Conservation (phyloP, 148 eudicot genomes). For the Rheum nobile region DNA sequence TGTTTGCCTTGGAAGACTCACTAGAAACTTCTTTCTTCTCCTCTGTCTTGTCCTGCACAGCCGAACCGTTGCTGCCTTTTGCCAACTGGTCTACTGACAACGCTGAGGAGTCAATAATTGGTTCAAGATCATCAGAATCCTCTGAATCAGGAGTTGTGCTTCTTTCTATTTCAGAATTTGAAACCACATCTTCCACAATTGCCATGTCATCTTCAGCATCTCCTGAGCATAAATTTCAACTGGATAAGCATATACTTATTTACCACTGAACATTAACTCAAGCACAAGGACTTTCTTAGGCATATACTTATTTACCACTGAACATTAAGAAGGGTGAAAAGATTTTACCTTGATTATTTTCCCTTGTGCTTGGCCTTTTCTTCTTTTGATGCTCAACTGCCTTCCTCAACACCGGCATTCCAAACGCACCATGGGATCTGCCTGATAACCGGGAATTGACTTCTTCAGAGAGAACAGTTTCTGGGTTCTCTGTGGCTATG, state of each 20-base stretch:
- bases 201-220: conserved; percentile 25
- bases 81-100: conserved; percentile 19
- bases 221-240: conserved; percentile 19
- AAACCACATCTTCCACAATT: conserved; percentile 30
- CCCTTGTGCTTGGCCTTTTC: conserved; percentile 20
- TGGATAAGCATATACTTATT: background rate
- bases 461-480: conserved; percentile 66
- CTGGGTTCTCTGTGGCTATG: conserved; percentile 82
- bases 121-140: conserved; percentile 41
- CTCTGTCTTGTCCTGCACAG: conserved; percentile 15
- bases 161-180: conserved; percentile 24
- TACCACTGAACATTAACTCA: no score
- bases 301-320: background rate
- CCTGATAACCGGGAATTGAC: conserved; percentile 63
- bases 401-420: conserved; percentile 33
- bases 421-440: conserved; percentile 33
- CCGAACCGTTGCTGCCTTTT: conserved; percentile 19
- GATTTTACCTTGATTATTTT: conserved; percentile 22
- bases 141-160: conserved; percentile 18
- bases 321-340: no score
- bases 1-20: conserved; percentile 39
- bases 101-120: conserved; percentile 18
- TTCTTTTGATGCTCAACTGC: conserved; percentile 35
- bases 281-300: no score
- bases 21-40: conserved; percentile 18